A percentile compares a stretch with the other conserved stretches of the same genome.
phyloP scores from a whole-genome alignment of 2,329 filamentous ascomycete species.

The Pseudogymnoascus sp. region DNA sequence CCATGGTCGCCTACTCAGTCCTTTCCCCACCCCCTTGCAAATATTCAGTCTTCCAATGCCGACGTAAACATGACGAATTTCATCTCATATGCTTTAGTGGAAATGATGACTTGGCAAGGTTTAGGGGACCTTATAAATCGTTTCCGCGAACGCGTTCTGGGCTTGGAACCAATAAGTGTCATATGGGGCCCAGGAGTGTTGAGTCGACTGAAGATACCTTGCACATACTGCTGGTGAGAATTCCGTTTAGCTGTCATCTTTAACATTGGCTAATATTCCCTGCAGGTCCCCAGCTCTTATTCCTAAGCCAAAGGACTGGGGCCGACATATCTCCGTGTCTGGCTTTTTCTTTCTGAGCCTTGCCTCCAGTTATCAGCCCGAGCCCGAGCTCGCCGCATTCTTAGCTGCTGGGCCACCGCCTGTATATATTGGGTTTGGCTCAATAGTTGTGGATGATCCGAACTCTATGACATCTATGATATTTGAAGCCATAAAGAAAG shows the following conservation, averaged over 20 bases:
- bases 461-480: slow-evolving; percentile 62
- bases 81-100: slow-evolving; percentile 70
- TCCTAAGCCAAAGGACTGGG: slow-evolving; percentile 61
- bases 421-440: slow-evolving; percentile 69
- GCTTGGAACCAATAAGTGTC: slow-evolving; percentile 64
- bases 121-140: slow-evolving; percentile 70
- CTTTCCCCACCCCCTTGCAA: slow-evolving; percentile 70
- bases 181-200: slow-evolving; percentile 69
- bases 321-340: slow-evolving; percentile 60
- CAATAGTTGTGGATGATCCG: slow-evolving; percentile 66
- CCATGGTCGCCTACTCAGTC: slow-evolving; percentile 58
- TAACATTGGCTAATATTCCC: neutral
- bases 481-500: slow-evolving; percentile 55
- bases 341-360: slow-evolving; percentile 72
- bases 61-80: slow-evolving; percentile 69
- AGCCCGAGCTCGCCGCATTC: slow-evolving; percentile 46
- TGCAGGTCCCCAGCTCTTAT: slow-evolving; percentile 48
- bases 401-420: slow-evolving; percentile 48
- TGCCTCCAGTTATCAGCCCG: slow-evolving; percentile 51
- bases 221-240: slow-evolving; percentile 57
- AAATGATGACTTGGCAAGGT: slow-evolving; percentile 88
- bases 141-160: slow-evolving; percentile 60
- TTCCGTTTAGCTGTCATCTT: neutral
- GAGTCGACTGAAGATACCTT: slow-evolving; percentile 65
- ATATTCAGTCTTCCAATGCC: slow-evolving; percentile 63